Conservation (phyloP, 2,329 filamentous ascomycete genomes). For the Fusarium liriodendri region DNA sequence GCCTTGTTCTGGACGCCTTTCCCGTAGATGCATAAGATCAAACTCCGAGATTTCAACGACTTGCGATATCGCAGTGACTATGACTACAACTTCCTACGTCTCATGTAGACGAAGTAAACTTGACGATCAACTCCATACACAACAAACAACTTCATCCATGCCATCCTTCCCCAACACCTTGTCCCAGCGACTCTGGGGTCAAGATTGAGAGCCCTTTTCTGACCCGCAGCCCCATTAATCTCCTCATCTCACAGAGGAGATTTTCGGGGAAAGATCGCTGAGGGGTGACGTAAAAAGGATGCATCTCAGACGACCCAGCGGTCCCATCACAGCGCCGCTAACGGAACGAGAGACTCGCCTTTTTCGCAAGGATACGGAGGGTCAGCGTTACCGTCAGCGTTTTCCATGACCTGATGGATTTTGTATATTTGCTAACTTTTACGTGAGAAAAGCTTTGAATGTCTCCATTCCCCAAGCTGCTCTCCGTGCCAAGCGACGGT, state of each 20-base stretch:
- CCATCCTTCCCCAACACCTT: background rate
- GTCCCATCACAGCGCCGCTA: background rate
- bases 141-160: background rate
- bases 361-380: background rate
- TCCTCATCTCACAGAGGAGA: background rate
- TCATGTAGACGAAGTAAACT: background rate
- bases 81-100: background rate
- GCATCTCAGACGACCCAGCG: constrained; percentile 5
- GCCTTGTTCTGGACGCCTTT: background rate
- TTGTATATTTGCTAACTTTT: constrained; percentile 37
- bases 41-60: background rate
- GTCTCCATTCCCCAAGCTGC: background rate
- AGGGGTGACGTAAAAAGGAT: constrained; percentile 30
- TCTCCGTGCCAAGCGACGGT: background rate
- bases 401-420: constrained; percentile 34
- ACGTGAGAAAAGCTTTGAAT: constrained; percentile 29
- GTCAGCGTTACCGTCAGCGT: background rate
- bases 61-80: background rate
- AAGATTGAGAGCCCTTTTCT: background rate
- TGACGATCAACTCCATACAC: background rate
- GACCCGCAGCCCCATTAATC: background rate
- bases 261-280: constrained; percentile 34
- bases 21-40: background rate
- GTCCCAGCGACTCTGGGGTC: constrained; percentile 1
- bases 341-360: background rate